Base-by-base conservation (phyloP, 225 moss, liverwort and hornwort species). In the Asterella californica region DNA sequence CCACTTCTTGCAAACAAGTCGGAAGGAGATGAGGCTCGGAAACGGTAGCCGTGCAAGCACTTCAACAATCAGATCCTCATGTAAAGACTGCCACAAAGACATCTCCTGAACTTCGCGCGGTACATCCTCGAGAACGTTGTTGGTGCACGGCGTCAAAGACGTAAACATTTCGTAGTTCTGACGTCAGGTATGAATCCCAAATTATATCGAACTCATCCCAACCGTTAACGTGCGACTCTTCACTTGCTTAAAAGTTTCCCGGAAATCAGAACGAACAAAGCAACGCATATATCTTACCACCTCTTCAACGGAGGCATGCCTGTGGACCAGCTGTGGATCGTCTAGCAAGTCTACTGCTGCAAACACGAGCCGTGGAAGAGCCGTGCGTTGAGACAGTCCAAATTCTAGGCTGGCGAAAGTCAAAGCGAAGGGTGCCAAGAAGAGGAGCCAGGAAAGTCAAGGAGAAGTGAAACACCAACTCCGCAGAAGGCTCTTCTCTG, bases 1-100 rank as follows among this genome's bases (percentile, higher is more conserved):
- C 73, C 73, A 73, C 24, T 52, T 73, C 50, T 73, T 73, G 73
- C 49, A 73, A 29, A 73, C 73, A 49, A 30, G 48, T 73, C 73
- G 73, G 30, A 12, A 73, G 5, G 49, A 48, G 19, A 73, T 52
- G 50, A 73, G 73, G 49, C 49, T 73, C 73, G 27, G 15, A 24
- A 73, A 73, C 4, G 73, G 73, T 18, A 73, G 29, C 0, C 50
- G 48, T 50, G 73, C n/a, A 7, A 75, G 75, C 54, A 55, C 46
- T 55, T 57, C 55, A 6, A 75, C 36, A 10, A 75, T 24, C n/a
- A 54, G 54, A 34, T 75, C 75, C 30, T 75, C 75, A 24, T 55
- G 53, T 27, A 75, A 36, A 34, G 30, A 75, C 19, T 75, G 53
- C 49, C 75, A 29, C 32, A 29, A 53, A 1, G 75, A 21, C 15